These are phyloP conservation scores for Salix purpurea DNA, from an alignment of 345 rosid species.

Conservation along the genomic window DNA sequence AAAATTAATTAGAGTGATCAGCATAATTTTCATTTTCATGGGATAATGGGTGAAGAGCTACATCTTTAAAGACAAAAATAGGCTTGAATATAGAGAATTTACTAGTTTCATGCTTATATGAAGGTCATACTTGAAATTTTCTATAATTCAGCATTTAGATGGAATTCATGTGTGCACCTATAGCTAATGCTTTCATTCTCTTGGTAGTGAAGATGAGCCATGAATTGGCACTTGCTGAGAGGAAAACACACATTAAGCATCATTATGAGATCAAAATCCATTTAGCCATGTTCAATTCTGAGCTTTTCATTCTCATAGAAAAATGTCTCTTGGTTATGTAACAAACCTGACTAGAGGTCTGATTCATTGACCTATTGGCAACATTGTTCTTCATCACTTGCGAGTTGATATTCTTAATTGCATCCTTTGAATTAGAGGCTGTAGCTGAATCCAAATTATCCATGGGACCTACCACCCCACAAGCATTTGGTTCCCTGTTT, in stretches of 20 bases:
- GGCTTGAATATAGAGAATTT: background rate
- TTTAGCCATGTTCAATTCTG: background rate
- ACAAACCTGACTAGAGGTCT: constrained; percentile 43
- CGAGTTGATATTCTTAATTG: constrained; percentile 26
- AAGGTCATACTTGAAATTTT: background rate
- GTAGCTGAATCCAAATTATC: constrained; percentile 38
- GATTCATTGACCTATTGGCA: constrained; percentile 29
- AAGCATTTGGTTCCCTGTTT: constrained; percentile 20
- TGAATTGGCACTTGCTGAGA: background rate
- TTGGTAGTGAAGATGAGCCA: background rate
- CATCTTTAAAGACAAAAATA: background rate
- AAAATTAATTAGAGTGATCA: background rate
- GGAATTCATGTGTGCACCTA: background rate
- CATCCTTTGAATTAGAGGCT: constrained; percentile 42
- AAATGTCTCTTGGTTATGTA: constrained; percentile 1
- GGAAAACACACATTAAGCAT: background rate
- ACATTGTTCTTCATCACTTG: constrained; percentile 35
- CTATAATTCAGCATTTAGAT: background rate
- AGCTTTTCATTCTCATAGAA: background rate
- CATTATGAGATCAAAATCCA: constrained; percentile 2
- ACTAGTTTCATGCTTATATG: background rate
- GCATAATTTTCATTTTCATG: background rate
- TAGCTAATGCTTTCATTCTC: background rate
- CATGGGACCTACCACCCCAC: constrained; percentile 26
- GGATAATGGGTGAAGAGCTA: background rate